Base-by-base conservation (phyloP, 305 asterid species). In the Fraxinus albicans region DNA sequence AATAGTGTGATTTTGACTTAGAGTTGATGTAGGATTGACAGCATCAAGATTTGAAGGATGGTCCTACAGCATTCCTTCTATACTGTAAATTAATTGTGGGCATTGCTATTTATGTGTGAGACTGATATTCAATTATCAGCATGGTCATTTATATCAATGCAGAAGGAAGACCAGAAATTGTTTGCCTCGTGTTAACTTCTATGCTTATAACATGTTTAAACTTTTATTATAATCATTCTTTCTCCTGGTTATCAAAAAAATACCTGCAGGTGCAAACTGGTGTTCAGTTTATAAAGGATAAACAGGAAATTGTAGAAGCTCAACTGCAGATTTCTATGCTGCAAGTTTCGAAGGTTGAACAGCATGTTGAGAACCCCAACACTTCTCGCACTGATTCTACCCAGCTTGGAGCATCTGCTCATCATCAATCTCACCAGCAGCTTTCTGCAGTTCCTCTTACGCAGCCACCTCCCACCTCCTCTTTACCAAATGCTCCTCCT, bases 231-330 rank as follows among this genome's bases (percentile, higher is more conserved):
- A 25, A 15, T 67, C 83, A 60, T 70, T 72, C 73, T 42, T 67
- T 27, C n/a, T 47, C 78, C 12, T 82, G 79, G 25, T 82, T 38
- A 44, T 82, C 65, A 15, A 78, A 23, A 33, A 58, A 42, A 73
- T 83, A 34, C 82, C 79, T 47, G 87, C 91, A 96, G 99, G 98
- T 96, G 82, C 96, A 91, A 79, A 89, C 88, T 2, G 92, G 93
- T 34, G 94, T 96, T 27, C 90, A 89, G 79, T 78, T 84, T 79
- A 90, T 96, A 81, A 88, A 75, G 87, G 98, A 96, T 82, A 92
- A 96, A 82, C 98, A 92, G 86, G 98, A 96, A 34, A 91, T 90
- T 60, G 79, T 93, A 70, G 98, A 91, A 78, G 97, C 94, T 83
- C 90, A 92, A 78, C 83, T 92, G 83, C 90, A 91, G 86, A 89